Conservation (phyloP, 768 basidiomycete species). For the Podaxis sp. region DNA sequence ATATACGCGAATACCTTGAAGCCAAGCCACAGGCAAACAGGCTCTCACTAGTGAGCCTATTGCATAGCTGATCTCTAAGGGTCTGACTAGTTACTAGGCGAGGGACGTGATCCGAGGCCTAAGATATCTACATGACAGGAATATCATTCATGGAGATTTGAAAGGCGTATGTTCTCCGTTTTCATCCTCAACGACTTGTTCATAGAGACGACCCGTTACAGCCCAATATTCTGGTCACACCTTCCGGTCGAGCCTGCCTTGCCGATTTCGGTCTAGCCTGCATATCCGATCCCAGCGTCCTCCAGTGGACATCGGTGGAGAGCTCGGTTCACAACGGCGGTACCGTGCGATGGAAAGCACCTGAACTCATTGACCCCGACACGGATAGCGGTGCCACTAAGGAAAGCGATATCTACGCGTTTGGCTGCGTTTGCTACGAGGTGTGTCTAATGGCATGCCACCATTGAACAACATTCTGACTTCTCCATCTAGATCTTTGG, state of each 20-base stretch:
- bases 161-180: conserved; percentile 18
- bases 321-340: conserved; percentile 24
- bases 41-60: conserved; percentile 13
- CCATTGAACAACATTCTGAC: background rate
- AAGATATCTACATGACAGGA: conserved; percentile 29
- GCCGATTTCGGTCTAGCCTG: conserved; percentile 50
- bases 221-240: conserved; percentile 48
- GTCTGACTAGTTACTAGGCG: conserved; percentile 20
- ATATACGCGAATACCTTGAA: conserved; percentile 25
- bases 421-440: conserved; percentile 40
- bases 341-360: conserved; percentile 36
- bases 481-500: conserved; percentile 24
- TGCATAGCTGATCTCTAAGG: background rate
- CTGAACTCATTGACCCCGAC: conserved; percentile 32
- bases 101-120: conserved; percentile 31
- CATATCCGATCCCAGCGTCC: conserved; percentile 21
- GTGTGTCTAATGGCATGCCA: conserved; percentile 17
- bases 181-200: background rate
- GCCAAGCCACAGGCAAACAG: conserved; percentile 19
- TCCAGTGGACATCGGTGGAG: conserved; percentile 20
- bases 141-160: conserved; percentile 44
- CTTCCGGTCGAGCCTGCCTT: conserved; percentile 40
- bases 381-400: conserved; percentile 14
- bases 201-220: conserved; percentile 17
- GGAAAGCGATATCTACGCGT: conserved; percentile 40